Percentiles rank a stretch among this genome's conserved stretches.
These are phyloP conservation scores for Daldinia sp. DNA, from an alignment of 2,329 filamentous ascomycete species.

Conservation along the genomic window DNA sequence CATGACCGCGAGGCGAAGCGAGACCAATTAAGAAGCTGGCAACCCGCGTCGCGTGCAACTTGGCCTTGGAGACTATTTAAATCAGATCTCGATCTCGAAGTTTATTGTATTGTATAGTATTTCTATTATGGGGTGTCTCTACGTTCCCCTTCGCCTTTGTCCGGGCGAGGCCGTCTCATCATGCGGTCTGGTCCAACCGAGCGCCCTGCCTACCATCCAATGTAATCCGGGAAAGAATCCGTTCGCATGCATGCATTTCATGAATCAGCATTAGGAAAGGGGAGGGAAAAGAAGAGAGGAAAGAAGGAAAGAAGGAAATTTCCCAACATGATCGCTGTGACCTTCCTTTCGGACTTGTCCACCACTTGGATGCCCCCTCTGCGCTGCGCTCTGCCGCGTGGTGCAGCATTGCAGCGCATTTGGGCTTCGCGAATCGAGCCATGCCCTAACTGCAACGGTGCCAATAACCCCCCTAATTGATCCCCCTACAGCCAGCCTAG, in stretches of 20 bases:
- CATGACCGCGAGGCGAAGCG: neutral
- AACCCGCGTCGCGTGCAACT: neutral
- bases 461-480: neutral
- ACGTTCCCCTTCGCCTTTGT: neutral
- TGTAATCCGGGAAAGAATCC: neutral
- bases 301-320: constrained; percentile 1
- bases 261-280: neutral
- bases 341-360: neutral
- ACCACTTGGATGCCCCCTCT: neutral
- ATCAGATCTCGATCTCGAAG: neutral
- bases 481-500: neutral
- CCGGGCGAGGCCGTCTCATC: neutral
- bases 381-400: neutral
- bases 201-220: neutral
- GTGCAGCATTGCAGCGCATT: constrained; percentile 8
- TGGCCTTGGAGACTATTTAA: neutral
- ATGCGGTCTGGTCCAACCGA: neutral
- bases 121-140: neutral
- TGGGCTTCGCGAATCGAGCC: constrained; percentile 21
- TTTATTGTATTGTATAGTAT: neutral
- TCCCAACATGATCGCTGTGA: neutral
- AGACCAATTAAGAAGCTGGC: neutral
- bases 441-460: constrained; percentile 20
- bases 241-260: constrained; percentile 1
- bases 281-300: neutral